These are phyloP conservation scores for Nicotiana paniculata DNA, from an alignment of 257 asterid genomes.

Conservation along the genomic window DNA sequence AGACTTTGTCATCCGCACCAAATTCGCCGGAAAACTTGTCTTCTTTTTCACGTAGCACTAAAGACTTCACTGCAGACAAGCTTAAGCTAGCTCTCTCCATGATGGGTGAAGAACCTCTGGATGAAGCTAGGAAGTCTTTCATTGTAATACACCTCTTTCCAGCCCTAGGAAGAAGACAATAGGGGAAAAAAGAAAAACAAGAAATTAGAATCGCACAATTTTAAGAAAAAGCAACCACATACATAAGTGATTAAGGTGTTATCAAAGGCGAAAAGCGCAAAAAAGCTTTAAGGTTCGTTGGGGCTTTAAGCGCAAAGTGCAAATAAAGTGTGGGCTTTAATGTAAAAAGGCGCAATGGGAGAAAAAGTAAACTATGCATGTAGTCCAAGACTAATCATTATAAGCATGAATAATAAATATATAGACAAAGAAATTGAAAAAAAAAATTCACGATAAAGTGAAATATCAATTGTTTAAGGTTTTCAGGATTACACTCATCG, in stretches of 20 bases:
- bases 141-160: slow-evolving; percentile 60
- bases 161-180: slow-evolving; percentile 13
- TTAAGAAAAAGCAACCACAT: background rate
- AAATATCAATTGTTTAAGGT: no score
- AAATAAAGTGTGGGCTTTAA: no score
- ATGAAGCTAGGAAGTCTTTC: slow-evolving; percentile 75
- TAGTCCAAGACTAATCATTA: no score
- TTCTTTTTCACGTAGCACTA: slow-evolving; percentile 87
- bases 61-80: slow-evolving; percentile 85
- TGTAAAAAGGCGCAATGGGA: no score
- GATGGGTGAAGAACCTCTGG: slow-evolving; percentile 84
- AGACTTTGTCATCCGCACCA: slow-evolving; percentile 72
- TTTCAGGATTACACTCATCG: no score
- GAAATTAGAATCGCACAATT: background rate
- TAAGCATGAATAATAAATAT: no score
- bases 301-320: no score
- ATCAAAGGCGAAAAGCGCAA: no score
- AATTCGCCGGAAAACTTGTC: slow-evolving; percentile 69
- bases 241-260: background rate
- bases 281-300: no score
- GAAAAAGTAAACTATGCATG: no score
- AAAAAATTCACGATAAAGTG: no score
- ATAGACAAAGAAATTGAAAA: no score
- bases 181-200: background rate
- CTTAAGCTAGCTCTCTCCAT: slow-evolving; percentile 89